Base-by-base conservation (phyloP, 176 grass and related monocot genomes). In the Aegilops umbellulata region DNA sequence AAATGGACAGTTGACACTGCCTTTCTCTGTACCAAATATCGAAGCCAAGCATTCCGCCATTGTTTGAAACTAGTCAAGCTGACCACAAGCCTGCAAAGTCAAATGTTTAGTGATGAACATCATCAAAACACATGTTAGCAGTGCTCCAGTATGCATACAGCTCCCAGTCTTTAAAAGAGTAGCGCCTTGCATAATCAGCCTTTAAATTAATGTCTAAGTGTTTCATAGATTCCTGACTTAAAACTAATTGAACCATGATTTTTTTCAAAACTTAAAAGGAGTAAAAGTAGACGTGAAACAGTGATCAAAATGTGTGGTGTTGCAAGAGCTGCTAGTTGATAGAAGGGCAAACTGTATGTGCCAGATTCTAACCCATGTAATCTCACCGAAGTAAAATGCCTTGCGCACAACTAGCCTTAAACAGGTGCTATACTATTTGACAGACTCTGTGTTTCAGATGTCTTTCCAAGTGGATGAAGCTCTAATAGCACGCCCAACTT, bases 21-120 rank as follows among this genome's bases (percentile, higher is more conserved):
- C 88, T 82, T 89, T 89, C 61, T 89, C 83, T 4, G 83, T 89
- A 69, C 83, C 88, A 82, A 85, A 89, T 81, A 89, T 82, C 58
- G 78, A 89, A 81, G 77, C 88, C 78, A 89, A 89, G 70, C 81
- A 83, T 36, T 82, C 88, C 0, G 70, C 88, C 83, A 86, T 89
- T 64, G 81, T 58, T 77, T 66, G 38, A 32, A 76, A 67, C 31
- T 35, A 83, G 35, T 58, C 6, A 26, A 78, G 12, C 20, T 69
- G 83, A 82, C 22, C 39, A 32, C 10, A 89, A 76, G 22, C 62
- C 78, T 90, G 88, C 68, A 82, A 27, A 81, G 20, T 68, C 14
- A 76, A 77, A 82, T 69, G 22, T 74, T 75, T 66, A 38, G 32
- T 34, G 22, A 82, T 70, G 36, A 81, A 62, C 77, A 58, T 58